phyloP scores from a whole-genome alignment of 495 filamentous ascomycete genomes.

The Schizothecium vesticola region DNA sequence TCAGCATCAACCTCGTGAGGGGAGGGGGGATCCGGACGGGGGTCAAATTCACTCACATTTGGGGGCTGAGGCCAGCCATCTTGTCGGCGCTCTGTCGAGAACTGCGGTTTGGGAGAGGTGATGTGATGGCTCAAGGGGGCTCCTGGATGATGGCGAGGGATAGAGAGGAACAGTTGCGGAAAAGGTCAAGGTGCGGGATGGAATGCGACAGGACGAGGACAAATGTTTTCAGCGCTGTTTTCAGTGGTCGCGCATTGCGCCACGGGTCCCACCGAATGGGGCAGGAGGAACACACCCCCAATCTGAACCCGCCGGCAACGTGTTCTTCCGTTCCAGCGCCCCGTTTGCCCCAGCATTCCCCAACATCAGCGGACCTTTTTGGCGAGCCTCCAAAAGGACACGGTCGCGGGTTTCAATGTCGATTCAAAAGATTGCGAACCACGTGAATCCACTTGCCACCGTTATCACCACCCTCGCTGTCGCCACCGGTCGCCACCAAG shows the following conservation, averaged over 20 bases:
- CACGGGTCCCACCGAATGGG: neutral
- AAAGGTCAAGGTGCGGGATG: neutral
- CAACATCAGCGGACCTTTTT: neutral
- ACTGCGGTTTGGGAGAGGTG: neutral
- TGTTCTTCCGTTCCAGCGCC: neutral
- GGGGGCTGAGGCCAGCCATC: constrained; percentile 49
- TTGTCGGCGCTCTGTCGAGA: constrained; percentile 17
- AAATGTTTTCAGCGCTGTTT: neutral
- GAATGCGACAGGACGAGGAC: neutral
- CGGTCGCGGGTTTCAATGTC: neutral
- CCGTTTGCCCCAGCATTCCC: neutral
- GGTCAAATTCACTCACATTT: constrained; percentile 38
- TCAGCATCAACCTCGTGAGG: constrained; percentile 15
- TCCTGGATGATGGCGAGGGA: neutral
- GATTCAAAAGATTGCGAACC: neutral
- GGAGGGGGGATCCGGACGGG: constrained; percentile 1
- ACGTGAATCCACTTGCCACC: neutral
- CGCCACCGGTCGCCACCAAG: neutral
- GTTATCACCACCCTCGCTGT: neutral
- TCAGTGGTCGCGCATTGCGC: neutral
- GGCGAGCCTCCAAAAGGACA: neutral
- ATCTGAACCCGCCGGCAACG: neutral
- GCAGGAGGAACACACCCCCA: neutral
- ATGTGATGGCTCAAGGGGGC: neutral
- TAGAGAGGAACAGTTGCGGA: neutral